phyloP scores from a whole-genome alignment of 495 filamentous ascomycete species.

The Hypoxylon lienhwacheense region DNA sequence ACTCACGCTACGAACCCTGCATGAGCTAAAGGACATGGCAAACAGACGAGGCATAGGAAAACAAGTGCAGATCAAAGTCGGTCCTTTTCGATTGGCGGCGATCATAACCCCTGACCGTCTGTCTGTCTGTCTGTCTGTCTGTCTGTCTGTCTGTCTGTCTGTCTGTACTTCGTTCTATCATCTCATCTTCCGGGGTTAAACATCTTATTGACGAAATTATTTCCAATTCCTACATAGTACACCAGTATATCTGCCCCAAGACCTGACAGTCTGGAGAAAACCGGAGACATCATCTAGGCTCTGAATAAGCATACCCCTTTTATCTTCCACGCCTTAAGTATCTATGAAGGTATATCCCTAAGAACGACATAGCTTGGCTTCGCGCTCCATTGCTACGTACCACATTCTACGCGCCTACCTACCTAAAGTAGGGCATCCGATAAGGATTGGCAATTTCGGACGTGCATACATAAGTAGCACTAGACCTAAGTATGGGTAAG shows the following conservation, averaged over 20 bases:
- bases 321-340: no score
- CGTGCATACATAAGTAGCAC: constrained; percentile 2
- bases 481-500: constrained; percentile 3
- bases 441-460: constrained; percentile 11
- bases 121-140: constrained; percentile 17
- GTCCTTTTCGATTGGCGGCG: constrained; percentile 30
- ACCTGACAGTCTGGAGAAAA: constrained; percentile 27
- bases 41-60: constrained; percentile 7
- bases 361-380: no score
- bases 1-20: constrained; percentile 9
- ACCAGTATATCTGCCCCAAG: constrained; percentile 10
- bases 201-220: constrained; percentile 11
- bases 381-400: neutral
- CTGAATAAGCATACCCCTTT: neutral
- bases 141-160: neutral
- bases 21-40: constrained; percentile 5
- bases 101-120: constrained; percentile 31
- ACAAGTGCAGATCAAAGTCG: constrained; percentile 31
- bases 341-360: no score
- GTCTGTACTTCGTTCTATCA: neutral
- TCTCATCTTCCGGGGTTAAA: no score
- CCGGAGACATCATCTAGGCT: no score
- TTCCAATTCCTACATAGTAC: constrained; percentile 21
- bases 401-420: neutral
- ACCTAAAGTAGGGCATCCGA: constrained; percentile 3